Evolutionary conservation across 305 asterid genomes (phyloP), one percentile per base, ranked within the genome.

Genomic region (Solanum chacoense): DNA sequence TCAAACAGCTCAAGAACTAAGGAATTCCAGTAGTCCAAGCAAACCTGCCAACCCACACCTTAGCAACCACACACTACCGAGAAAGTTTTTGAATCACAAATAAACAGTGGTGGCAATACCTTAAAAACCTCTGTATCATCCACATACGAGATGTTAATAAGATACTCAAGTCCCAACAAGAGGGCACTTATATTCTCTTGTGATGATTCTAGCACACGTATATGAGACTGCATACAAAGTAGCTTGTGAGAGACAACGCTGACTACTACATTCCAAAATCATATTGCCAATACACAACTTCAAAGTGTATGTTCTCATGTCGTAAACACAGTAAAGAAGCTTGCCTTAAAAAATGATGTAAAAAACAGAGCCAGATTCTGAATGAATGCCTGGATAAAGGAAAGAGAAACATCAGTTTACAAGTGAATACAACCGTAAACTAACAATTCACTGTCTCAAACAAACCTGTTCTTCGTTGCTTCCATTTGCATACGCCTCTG

Each of bases 71-170:
- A 81, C 59, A 22, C 59, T 55, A 55, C 32, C 31, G 7, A 81
- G 45, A 69, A 36, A 55, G 65, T 87, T 7, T 26, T 83, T 63
- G 32, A 36, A 16, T 59, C 74, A 74, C 75, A 34, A 89, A 45
- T 80, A 76, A 38, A 36, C 29, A 55, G 38, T 77, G 73, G 77
- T 59, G 50, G 55, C 42, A 45, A 83, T 93, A 98, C 99, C 99
- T 98, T 98, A 89, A 98, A 98, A 92, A 98, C 99, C 92, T 98
- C 99, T 29, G 97, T 98, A 91, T 98, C 99, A 88, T 98, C 99
- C 85, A 96, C 99, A 80, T 98, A 98, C 6, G 99, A 98, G 88
- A 95, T 96, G 89, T 91, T 93, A 88, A 96, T 95, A 89, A 98
- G 97, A 93, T 96, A 98, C 87, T 98, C 99, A 74, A 98, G 99